A percentile compares a stretch with the other conserved stretches of the same genome.
phyloP scores from a whole-genome alignment of 345 rosid species.

The Salix purpurea region DNA sequence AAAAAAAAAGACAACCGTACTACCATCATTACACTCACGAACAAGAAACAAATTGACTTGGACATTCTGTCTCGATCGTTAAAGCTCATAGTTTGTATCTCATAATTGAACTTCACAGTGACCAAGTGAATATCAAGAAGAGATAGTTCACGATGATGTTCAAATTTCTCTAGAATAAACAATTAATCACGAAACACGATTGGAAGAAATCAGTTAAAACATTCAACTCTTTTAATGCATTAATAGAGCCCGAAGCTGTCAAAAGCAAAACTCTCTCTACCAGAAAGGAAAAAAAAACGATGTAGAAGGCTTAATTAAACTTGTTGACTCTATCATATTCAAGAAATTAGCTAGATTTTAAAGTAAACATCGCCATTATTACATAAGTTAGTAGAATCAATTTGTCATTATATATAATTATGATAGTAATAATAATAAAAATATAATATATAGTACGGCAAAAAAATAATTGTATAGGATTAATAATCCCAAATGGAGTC shows the following conservation, averaged over 20 bases:
- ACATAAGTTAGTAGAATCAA: not conserved
- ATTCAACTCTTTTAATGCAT: not conserved
- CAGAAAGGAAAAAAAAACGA: too few species aligned
- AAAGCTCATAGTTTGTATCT: not conserved
- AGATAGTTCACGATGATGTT: not conserved
- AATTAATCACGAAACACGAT: too few species aligned
- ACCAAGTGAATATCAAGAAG: not conserved
- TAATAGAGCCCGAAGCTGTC: not conserved
- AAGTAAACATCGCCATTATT: not conserved
- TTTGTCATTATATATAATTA: not conserved
- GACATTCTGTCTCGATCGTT: not conserved
- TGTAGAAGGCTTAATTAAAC: too few species aligned
- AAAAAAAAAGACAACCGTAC: not conserved
- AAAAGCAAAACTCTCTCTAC: not conserved
- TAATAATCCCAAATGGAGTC: constrained; percentile 41
- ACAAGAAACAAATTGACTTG: too few species aligned
- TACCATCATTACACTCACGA: not conserved
- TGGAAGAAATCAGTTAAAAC: not conserved
- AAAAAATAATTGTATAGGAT: not conserved
- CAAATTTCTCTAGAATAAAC: not conserved
- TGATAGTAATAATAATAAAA: not conserved
- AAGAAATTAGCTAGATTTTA: not conserved
- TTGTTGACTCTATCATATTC: not conserved
- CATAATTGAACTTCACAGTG: not conserved
- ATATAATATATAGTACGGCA: not conserved